Conservation (phyloP, 345 rosid species). For the Murraya paniculata region DNA sequence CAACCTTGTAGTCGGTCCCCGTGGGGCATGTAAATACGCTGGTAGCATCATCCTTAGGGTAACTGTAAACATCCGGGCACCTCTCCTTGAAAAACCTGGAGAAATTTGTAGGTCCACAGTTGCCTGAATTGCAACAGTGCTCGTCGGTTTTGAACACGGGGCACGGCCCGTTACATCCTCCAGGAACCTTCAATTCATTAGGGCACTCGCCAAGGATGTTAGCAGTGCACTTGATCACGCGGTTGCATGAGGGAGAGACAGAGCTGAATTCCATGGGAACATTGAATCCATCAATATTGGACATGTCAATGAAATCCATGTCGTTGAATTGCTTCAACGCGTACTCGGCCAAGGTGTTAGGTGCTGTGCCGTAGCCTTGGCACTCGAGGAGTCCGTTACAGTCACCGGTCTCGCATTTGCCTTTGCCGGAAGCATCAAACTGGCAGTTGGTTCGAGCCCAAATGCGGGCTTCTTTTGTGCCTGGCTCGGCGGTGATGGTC, state of each 20-base stretch:
- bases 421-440: conserved; percentile 13
- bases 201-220: conserved; percentile 43
- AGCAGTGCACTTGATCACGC: conserved; percentile 30
- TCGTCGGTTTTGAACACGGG: conserved; percentile 38
- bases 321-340: conserved; percentile 13
- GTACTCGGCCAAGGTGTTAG: conserved; percentile 33
- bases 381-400: conserved; percentile 26
- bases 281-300: conserved; percentile 38
- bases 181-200: conserved; percentile 26
- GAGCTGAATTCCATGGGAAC: conserved; percentile 39
- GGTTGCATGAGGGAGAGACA: conserved; percentile 14
- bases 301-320: conserved; percentile 36
- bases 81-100: conserved; percentile 45
- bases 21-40: conserved; percentile 31
- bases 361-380: conserved; percentile 27
- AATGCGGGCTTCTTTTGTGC: conserved; percentile 24
- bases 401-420: conserved; percentile 26
- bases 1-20: conserved; percentile 33
- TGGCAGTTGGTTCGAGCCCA: conserved; percentile 25
- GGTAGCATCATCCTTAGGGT: conserved; percentile 47
- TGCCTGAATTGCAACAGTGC: conserved; percentile 42
- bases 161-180: conserved; percentile 47
- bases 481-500: conserved; percentile 20
- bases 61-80: conserved; percentile 58
- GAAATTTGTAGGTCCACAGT: conserved; percentile 38